phyloP scores from a whole-genome alignment of 192 early-diverging fungal species.

The Irineochytrium annulatum region DNA sequence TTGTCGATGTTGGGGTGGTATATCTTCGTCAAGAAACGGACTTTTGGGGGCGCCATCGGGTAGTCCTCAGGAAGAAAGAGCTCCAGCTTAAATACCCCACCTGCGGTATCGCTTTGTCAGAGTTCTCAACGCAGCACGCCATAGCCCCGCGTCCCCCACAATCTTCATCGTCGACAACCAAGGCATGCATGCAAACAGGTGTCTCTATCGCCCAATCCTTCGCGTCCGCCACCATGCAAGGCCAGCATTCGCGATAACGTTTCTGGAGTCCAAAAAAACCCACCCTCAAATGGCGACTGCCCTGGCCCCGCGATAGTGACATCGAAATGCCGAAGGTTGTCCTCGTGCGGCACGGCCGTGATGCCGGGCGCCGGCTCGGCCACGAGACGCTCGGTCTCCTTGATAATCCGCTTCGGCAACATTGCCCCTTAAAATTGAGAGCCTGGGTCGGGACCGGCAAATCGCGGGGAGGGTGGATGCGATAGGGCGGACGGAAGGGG shows the following conservation, averaged over 20 bases:
- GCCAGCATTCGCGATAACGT: no score
- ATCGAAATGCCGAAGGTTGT: conserved; percentile 96
- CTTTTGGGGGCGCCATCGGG: conserved; percentile 98
- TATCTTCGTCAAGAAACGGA: conserved; percentile 94
- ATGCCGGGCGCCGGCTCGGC: conserved; percentile 95
- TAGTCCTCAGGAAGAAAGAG: conserved; percentile 96
- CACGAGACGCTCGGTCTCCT: conserved; percentile 95
- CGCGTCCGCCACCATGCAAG: no score
- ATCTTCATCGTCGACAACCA: no score
- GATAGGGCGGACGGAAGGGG: neutral
- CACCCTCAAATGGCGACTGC: conserved; percentile 95
- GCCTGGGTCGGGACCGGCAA: neutral
- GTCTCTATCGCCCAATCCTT: no score
- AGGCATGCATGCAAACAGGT: no score
- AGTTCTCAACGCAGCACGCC: no score
- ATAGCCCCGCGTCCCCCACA: no score
- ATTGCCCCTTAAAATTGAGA: neutral
- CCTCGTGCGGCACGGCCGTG: conserved; percentile 79
- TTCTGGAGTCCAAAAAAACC: conserved; percentile 1
- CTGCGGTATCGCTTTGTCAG: conserved; percentile 43
- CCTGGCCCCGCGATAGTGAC: conserved; percentile 87
- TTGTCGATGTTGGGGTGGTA: conserved; percentile 94
- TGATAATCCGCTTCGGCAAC: no score
- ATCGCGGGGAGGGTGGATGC: neutral
- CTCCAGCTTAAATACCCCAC: conserved; percentile 89